phyloP scores from a whole-genome alignment of 2,329 filamentous ascomycete species.

The Helotiales sp. region DNA sequence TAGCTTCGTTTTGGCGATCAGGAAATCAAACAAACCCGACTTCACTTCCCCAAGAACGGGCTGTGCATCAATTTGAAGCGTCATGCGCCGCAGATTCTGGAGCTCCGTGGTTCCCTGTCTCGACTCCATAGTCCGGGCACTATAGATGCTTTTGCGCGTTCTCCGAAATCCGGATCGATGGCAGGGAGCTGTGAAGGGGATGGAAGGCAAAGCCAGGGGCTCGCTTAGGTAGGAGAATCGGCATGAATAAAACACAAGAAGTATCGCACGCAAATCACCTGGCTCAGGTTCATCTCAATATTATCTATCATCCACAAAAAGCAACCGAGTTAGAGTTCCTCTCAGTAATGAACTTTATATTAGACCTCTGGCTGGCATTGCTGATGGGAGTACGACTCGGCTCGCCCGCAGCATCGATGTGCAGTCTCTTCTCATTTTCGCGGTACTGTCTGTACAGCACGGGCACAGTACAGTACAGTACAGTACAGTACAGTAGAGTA shows the following conservation, averaged over 20 bases:
- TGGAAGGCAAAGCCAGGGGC: conserved; percentile 5
- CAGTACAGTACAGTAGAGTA: no score
- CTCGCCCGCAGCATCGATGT: no score
- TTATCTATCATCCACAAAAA: neutral
- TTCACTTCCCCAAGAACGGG: neutral
- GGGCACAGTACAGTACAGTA: no score
- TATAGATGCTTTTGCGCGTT: neutral
- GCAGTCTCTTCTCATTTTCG: neutral
- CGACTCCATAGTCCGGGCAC: conserved; percentile 7
- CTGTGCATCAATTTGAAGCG: conserved; percentile 9
- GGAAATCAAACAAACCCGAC: no score
- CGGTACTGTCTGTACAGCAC: no score
- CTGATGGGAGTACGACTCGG: no score
- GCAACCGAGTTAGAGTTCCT: neutral
- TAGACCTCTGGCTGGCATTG: no score
- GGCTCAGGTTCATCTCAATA: conserved; percentile 1
- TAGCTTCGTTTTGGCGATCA: neutral
- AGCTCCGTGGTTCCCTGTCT: neutral
- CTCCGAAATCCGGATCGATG: neutral
- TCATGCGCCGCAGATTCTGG: conserved; percentile 16
- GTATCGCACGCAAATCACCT: conserved; percentile 1
- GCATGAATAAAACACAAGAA: neutral
- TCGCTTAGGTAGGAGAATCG: no score
- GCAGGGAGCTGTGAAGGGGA: neutral
- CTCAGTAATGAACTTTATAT: no score